These are phyloP conservation scores for Aspergillus novofumigatus DNA, from an alignment of 2,329 filamentous ascomycete species.

Conservation along the genomic window DNA sequence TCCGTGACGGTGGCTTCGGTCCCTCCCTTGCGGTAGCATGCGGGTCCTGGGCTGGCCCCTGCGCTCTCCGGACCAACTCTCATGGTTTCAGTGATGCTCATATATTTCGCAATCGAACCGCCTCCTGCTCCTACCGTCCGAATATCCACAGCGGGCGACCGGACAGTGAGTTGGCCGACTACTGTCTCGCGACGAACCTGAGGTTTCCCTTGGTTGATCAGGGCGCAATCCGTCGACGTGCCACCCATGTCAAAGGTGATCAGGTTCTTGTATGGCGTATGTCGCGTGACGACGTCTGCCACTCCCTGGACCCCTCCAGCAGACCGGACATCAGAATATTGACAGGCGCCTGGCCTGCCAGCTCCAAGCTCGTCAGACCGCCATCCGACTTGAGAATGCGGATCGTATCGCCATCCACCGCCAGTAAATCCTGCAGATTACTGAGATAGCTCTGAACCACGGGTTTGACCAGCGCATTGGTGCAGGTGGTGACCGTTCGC, in stretches of 20 bases:
- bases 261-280: constrained; percentile 46
- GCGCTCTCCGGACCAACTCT: constrained; percentile 51
- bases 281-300: constrained; percentile 43
- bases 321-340: constrained; percentile 48
- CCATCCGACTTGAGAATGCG: constrained; percentile 50
- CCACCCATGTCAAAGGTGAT: constrained; percentile 52
- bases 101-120: constrained; percentile 48
- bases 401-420: constrained; percentile 41
- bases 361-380: constrained; percentile 43
- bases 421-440: constrained; percentile 38
- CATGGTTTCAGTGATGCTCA: constrained; percentile 45
- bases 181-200: constrained; percentile 46
- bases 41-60: constrained; percentile 47
- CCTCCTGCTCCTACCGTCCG: constrained; percentile 49
- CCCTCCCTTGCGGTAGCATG: constrained; percentile 48
- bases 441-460: constrained; percentile 45
- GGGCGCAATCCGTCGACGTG: constrained; percentile 47
- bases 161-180: constrained; percentile 43
- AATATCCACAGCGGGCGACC: constrained; percentile 47
- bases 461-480: constrained; percentile 48
- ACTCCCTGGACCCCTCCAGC: constrained; percentile 50
- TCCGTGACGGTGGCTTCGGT: constrained; percentile 47
- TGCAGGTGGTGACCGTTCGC: constrained; percentile 46
- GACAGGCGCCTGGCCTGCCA: constrained; percentile 46
- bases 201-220: constrained; percentile 42